Conservation (phyloP, 768 basidiomycete genomes). For the Amanita rubescens region DNA sequence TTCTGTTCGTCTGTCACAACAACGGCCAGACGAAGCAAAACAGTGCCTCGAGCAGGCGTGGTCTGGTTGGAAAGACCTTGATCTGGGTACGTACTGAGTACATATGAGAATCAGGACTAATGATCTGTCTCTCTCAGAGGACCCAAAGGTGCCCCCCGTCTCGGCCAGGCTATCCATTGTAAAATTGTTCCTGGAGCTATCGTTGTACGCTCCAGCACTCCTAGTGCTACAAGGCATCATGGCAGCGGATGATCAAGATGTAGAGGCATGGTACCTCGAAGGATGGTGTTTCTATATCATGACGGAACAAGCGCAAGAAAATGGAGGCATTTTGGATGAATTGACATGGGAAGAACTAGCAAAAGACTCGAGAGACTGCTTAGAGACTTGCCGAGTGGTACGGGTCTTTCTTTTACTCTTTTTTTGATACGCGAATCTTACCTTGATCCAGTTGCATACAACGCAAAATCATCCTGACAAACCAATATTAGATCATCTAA, state of each 20-base stretch:
- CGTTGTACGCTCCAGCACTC: conserved; percentile 63
- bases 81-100: conserved; percentile 27
- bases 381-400: conserved; percentile 79
- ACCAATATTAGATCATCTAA: conserved; percentile 67
- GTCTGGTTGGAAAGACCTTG: conserved; percentile 63
- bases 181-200: conserved; percentile 77
- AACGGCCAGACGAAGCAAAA: conserved; percentile 76
- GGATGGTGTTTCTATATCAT: conserved; percentile 91
- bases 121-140: conserved; percentile 43
- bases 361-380: conserved; percentile 68
- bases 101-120: neutral
- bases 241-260: conserved; percentile 74
- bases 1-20: conserved; percentile 84
- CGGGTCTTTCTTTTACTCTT: conserved; percentile 16
- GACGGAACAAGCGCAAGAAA: conserved; percentile 63
- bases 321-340: conserved; percentile 39
- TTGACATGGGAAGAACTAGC: conserved; percentile 73
- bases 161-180: conserved; percentile 65
- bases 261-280: conserved; percentile 92
- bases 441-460: conserved; percentile 47
- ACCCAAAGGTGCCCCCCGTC: conserved; percentile 62
- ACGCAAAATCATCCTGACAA: conserved; percentile 69
- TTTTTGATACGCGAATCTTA: conserved; percentile 3
- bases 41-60: conserved; percentile 61
- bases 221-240: conserved; percentile 73